Evolutionary conservation across 1,284 basidiomycete genomes (phyloP).

Genomic region (Wallemia hederae): DNA sequence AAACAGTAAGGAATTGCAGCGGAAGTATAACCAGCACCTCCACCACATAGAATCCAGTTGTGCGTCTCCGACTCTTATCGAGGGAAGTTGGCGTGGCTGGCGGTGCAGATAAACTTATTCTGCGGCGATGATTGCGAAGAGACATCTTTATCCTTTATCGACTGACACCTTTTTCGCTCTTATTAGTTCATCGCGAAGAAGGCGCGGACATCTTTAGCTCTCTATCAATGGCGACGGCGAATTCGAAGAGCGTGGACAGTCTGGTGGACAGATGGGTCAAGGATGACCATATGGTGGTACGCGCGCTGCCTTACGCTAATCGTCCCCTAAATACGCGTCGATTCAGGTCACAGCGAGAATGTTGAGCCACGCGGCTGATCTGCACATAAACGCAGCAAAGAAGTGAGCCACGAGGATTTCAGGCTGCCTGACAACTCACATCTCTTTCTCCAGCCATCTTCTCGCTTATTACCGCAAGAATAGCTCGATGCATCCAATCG

Average conservation of each 20-base stretch:
- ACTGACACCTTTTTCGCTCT: too few species aligned
- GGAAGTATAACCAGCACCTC: too few species aligned
- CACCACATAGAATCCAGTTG: too few species aligned
- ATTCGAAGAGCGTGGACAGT: too few species aligned
- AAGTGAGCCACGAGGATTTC: not conserved
- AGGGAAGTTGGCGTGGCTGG: not conserved
- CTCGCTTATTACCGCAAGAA: not conserved
- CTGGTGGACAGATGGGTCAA: not conserved
- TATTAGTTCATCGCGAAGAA: too few species aligned
- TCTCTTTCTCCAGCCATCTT: not conserved
- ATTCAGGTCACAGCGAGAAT: not conserved
- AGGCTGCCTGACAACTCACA: too few species aligned
- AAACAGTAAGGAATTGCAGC: not conserved
- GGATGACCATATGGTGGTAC: not conserved
- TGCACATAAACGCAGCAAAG: not conserved
- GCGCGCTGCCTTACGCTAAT: too few species aligned
- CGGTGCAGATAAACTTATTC: not conserved
- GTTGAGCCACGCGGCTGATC: not conserved
- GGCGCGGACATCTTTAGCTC: too few species aligned
- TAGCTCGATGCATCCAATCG: not conserved
- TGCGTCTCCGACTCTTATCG: too few species aligned
- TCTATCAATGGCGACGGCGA: too few species aligned
- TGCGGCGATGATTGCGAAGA: not conserved
- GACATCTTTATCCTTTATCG: not conserved
- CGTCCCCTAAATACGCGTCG: too few species aligned